A percentile compares a stretch with the other conserved stretches of the same genome.
Conservation (phyloP, 2,329 filamentous ascomycete genomes). For the Lachnellula arida region DNA sequence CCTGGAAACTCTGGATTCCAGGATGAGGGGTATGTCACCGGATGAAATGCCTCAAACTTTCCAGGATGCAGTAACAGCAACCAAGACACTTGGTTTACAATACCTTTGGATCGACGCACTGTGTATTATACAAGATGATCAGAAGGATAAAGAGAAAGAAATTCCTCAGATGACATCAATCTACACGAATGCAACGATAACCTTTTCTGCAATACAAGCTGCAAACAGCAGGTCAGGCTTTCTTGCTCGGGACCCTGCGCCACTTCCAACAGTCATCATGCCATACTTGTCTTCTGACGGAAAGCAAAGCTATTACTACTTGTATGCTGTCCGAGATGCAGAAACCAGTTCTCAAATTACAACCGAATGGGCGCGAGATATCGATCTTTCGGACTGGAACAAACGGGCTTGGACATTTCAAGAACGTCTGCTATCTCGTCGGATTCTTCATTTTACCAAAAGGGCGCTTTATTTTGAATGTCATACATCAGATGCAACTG, state of each 20-base stretch:
- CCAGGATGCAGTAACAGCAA: not conserved
- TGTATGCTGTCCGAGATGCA: too few relatives aligned
- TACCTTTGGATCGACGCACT: conserved; percentile 1
- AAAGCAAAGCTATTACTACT: too few relatives aligned
- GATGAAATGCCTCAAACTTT: not conserved
- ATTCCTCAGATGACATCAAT: not conserved
- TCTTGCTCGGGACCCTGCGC: too few relatives aligned
- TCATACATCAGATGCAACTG: too few relatives aligned
- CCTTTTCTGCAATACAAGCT: not conserved
- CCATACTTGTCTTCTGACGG: too few relatives aligned
- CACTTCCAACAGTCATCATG: not conserved
- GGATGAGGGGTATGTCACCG: not conserved
- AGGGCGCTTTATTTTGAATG: too few relatives aligned
- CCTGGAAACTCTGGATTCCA: not conserved
- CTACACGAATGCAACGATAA: not conserved
- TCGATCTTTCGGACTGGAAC: too few relatives aligned
- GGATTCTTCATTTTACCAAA: too few relatives aligned
- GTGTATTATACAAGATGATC: not conserved
- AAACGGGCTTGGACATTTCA: too few relatives aligned
- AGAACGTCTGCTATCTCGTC: too few relatives aligned
- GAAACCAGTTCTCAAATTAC: too few relatives aligned
- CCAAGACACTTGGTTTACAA: not conserved
- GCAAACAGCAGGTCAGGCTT: not conserved
- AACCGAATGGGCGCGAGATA: too few relatives aligned
- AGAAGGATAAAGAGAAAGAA: not conserved